phyloP scores from a whole-genome alignment of 1,284 basidiomycete genomes.

The Ganoderma sinense region DNA sequence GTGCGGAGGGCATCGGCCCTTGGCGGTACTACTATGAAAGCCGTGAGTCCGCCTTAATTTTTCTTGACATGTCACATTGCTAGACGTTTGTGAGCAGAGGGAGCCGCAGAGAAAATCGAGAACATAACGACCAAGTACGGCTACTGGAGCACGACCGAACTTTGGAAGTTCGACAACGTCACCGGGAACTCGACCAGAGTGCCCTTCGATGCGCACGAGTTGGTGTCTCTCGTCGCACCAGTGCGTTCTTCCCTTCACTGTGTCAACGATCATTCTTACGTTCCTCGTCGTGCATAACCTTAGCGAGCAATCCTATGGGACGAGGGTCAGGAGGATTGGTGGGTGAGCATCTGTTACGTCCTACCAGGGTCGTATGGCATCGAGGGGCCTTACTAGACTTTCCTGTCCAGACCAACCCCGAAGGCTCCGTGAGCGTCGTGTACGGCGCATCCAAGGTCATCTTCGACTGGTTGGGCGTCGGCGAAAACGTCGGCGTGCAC shows the following conservation, averaged over 20 bases:
- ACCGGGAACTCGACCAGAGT: conserved; percentile 20
- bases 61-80: no score
- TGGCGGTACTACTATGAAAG: conserved; percentile 29
- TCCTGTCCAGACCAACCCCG: conserved; percentile 23
- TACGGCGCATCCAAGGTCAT: conserved; percentile 21
- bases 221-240: conserved; percentile 25
- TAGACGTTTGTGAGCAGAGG: conserved; percentile 4
- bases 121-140: conserved; percentile 21
- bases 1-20: conserved; percentile 25
- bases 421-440: conserved; percentile 21
- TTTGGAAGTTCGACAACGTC: conserved; percentile 26
- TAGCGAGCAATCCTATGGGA: conserved; percentile 29
- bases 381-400: no score
- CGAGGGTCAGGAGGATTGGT: conserved; percentile 26
- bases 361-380: no score
- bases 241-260: conserved; percentile 6
- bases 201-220: conserved; percentile 26
- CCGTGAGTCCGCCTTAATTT: conserved; percentile 5
- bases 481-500: conserved; percentile 23
- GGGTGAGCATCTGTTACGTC: conserved; percentile 20
- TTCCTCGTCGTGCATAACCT: no score
- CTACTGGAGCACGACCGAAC: conserved; percentile 21
- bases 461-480: conserved; percentile 23
- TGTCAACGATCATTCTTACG: not conserved
- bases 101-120: conserved; percentile 24